A percentile compares a stretch with the other conserved stretches of the same genome.
These are phyloP conservation scores for Hypoxylon fuscum DNA, from an alignment of 495 filamentous ascomycete genomes.

Conservation along the genomic window DNA sequence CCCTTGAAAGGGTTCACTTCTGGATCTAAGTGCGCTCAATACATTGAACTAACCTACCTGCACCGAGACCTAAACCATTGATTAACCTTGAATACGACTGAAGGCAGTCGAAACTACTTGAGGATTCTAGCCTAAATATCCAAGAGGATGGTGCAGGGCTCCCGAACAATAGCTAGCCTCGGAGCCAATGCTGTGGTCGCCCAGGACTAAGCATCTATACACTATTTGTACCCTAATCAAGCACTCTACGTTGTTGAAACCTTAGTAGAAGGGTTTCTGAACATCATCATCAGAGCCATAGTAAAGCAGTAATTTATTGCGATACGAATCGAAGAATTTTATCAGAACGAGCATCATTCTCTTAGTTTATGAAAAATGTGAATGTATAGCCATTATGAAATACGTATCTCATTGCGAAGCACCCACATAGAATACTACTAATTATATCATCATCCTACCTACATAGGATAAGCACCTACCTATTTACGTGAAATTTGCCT, in stretches of 20 bases:
- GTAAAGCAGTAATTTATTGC: slow-evolving; percentile 14
- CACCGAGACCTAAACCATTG: not conserved
- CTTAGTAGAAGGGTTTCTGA: not conserved
- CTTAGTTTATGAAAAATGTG: no score
- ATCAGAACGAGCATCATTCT: no score
- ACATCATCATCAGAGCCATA: slow-evolving; percentile 1
- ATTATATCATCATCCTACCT: no score
- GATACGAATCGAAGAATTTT: slow-evolving; percentile 19
- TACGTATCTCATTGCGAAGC: no score
- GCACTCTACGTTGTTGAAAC: slow-evolving; percentile 10
- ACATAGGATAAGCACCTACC: no score
- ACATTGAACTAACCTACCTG: not conserved
- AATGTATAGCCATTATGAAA: no score
- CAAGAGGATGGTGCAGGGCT: not conserved
- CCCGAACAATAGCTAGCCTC: slow-evolving; percentile 6
- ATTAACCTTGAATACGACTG: not conserved
- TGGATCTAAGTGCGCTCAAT: not conserved
- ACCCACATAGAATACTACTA: no score
- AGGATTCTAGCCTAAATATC: not conserved
- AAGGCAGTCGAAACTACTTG: not conserved
- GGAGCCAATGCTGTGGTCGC: not conserved
- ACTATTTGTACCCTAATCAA: slow-evolving; percentile 17
- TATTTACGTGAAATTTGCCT: no score
- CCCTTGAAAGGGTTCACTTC: not conserved
- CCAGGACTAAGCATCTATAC: slow-evolving; percentile 5